Conservation (phyloP, 495 filamentous ascomycete genomes). For the Stereocaulon alpinum region DNA sequence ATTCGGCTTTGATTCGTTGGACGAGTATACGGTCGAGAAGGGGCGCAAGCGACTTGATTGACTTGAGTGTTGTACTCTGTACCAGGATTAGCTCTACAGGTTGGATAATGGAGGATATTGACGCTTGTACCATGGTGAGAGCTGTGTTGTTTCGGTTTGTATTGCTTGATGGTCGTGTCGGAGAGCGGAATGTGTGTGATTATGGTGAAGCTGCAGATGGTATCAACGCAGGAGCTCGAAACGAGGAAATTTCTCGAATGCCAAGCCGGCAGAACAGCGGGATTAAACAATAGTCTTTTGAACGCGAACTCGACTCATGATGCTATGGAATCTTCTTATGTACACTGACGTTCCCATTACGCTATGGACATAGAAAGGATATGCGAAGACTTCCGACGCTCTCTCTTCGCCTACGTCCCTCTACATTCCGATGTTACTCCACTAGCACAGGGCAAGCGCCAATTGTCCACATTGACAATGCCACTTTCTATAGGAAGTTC, state of each 20-base stretch:
- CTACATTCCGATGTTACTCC: neutral
- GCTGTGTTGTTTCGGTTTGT: neutral
- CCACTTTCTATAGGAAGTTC: slow-evolving; percentile 72
- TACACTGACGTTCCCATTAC: neutral
- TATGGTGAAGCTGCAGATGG: neutral
- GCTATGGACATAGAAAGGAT: slow-evolving; percentile 3
- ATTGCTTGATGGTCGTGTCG: neutral
- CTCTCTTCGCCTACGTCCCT: neutral
- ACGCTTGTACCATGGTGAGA: slow-evolving; percentile 10
- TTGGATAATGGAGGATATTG: too few relatives aligned
- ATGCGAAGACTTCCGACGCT: slow-evolving; percentile 25
- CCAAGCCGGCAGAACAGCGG: slow-evolving; percentile 15
- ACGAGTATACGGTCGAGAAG: slow-evolving; percentile 98
- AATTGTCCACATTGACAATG: slow-evolving; percentile 62
- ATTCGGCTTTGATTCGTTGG: slow-evolving; percentile 93
- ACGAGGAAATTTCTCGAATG: slow-evolving; percentile 23
- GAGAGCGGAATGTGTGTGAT: neutral
- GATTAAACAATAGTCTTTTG: neutral
- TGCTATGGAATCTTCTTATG: too few relatives aligned
- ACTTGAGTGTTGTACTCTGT: slow-evolving; percentile 58
- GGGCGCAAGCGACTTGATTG: slow-evolving; percentile 88
- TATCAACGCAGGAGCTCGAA: neutral
- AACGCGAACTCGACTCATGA: neutral
- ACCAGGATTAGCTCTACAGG: neutral
- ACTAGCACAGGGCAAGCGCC: slow-evolving; percentile 31